phyloP scores from a whole-genome alignment of 2,329 filamentous ascomycete genomes.

The Epichloe gansuensis region DNA sequence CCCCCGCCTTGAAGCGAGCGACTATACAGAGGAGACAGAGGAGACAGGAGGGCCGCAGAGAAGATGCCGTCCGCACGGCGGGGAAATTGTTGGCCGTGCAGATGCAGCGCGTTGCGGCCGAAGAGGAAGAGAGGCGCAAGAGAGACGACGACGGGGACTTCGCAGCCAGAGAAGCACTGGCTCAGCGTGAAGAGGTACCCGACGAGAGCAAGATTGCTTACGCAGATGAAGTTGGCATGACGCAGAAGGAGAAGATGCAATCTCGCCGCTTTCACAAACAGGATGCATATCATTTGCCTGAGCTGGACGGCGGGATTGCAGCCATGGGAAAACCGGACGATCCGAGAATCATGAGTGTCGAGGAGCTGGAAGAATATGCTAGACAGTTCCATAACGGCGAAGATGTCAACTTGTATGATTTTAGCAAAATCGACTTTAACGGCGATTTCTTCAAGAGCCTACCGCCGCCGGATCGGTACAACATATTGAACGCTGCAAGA shows the following conservation, averaged over 20 bases:
- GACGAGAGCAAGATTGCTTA: constrained; percentile 65
- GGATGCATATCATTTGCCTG: constrained; percentile 90
- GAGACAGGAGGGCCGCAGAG: constrained; percentile 73
- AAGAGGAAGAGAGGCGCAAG: constrained; percentile 60
- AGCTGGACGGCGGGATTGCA: constrained; percentile 65
- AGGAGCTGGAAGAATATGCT: constrained; percentile 89
- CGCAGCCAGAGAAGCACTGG: constrained; percentile 22
- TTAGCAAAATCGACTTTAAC: constrained; percentile 97
- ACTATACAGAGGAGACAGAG: constrained; percentile 72
- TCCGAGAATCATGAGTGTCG: constrained; percentile 88
- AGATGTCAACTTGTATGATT: constrained; percentile 86
- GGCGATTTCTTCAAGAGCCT: constrained; percentile 89
- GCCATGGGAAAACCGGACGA: constrained; percentile 86
- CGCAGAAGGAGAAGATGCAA: constrained; percentile 58
- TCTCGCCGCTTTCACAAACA: constrained; percentile 76
- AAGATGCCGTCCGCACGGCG: constrained; percentile 86
- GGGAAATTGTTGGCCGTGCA: constrained; percentile 86
- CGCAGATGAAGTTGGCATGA: constrained; percentile 79
- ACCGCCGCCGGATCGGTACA: constrained; percentile 84
- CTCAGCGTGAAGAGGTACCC: constrained; percentile 55
- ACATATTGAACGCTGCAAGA: constrained; percentile 89
- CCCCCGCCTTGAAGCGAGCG: constrained; percentile 78
- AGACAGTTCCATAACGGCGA: constrained; percentile 84
- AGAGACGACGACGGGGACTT: constrained; percentile 32
- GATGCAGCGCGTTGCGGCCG: constrained; percentile 82